Evolutionary conservation across 225 moss, liverwort and hornwort genomes (phyloP).

Genomic region (Rhytidiadelphus loreus): DNA sequence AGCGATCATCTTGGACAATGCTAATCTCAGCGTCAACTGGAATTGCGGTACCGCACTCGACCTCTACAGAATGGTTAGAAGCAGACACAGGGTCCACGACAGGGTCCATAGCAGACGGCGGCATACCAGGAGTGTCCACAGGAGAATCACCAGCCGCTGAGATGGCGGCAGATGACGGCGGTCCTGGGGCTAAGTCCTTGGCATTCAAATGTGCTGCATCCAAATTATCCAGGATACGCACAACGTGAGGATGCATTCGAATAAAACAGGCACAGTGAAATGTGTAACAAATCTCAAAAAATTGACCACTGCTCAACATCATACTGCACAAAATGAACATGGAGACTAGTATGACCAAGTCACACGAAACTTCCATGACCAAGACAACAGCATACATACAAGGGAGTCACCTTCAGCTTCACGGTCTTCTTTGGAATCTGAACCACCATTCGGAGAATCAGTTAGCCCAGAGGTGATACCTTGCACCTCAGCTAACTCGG

Average conservation of each 20-base stretch:
- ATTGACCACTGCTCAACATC: background rate
- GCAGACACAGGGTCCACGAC: background rate
- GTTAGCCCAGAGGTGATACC: background rate
- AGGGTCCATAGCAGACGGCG: background rate
- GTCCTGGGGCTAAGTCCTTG: no score
- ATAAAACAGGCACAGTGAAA: background rate
- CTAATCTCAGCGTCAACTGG: background rate
- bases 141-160: background rate
- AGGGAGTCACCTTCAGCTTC: background rate
- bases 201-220: background rate
- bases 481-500: slow-evolving; percentile 16
- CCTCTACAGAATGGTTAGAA: background rate
- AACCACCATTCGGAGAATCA: background rate
- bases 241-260: background rate
- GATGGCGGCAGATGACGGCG: background rate
- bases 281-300: background rate
- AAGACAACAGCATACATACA: no score
- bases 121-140: background rate
- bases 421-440: background rate
- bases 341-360: background rate
- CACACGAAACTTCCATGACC: background rate
- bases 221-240: background rate
- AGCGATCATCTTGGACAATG: background rate
- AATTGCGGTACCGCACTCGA: background rate
- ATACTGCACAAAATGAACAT: background rate